Conservation (phyloP, 2,329 filamentous ascomycete genomes). For the Xylariaceae sp. region DNA sequence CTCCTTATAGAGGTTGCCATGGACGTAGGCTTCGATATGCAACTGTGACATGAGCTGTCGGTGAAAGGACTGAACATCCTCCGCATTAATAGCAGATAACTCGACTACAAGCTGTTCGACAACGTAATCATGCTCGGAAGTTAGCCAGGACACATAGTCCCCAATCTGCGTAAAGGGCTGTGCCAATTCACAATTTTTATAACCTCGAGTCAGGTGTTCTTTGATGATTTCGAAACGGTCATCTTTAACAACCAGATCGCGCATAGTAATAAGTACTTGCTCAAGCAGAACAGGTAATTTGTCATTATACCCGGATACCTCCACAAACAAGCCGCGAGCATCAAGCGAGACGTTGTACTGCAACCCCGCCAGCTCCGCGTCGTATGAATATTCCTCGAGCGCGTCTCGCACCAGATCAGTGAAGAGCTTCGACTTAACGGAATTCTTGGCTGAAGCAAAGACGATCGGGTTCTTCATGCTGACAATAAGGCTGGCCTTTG, state of each 20-base stretch:
- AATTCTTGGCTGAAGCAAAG: slow-evolving; percentile 78
- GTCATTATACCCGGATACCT: slow-evolving; percentile 92
- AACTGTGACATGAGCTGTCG: slow-evolving; percentile 81
- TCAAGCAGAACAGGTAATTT: slow-evolving; percentile 91
- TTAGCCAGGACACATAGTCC: slow-evolving; percentile 81
- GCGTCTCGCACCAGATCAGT: slow-evolving; percentile 87
- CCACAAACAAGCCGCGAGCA: slow-evolving; percentile 75
- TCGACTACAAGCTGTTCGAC: slow-evolving; percentile 82
- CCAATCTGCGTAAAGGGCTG: slow-evolving; percentile 90
- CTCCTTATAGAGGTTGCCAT: slow-evolving; percentile 94
- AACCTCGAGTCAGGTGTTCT: slow-evolving; percentile 76
- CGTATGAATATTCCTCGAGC: slow-evolving; percentile 91
- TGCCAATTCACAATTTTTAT: slow-evolving; percentile 86
- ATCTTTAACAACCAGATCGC: slow-evolving; percentile 81
- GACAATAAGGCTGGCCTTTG: slow-evolving; percentile 86
- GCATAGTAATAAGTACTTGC: slow-evolving; percentile 83
- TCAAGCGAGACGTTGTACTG: slow-evolving; percentile 80
- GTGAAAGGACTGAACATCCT: slow-evolving; percentile 78
- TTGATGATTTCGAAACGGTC: slow-evolving; percentile 92
- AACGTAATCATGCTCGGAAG: slow-evolving; percentile 75
- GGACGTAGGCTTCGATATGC: slow-evolving; percentile 85
- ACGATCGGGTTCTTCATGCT: slow-evolving; percentile 80
- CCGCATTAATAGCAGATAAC: slow-evolving; percentile 73
- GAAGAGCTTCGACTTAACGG: slow-evolving; percentile 79
- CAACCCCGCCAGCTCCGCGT: slow-evolving; percentile 89